Evolutionary conservation across 1,139 yeast species (phyloP).

Genomic region (Arxiozyma heterogenica): DNA sequence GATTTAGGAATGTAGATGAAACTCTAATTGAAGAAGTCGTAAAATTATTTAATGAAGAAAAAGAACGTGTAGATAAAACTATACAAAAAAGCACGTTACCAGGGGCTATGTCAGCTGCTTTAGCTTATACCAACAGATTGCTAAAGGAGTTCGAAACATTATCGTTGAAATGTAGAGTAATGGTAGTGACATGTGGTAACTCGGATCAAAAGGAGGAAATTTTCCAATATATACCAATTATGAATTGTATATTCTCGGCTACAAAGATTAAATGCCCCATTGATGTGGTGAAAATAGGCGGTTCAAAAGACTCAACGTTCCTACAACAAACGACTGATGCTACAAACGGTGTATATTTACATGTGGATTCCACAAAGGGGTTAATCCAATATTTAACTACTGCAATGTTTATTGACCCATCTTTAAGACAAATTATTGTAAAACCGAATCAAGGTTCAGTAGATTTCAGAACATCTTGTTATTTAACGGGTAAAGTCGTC

Average conservation of each 20-base stretch:
- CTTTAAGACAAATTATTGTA: constrained; percentile 61
- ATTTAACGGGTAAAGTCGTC: constrained; percentile 76
- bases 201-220: constrained; percentile 56
- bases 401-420: constrained; percentile 62
- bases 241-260: constrained; percentile 95
- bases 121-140: constrained; percentile 70
- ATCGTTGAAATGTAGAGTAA: constrained; percentile 57
- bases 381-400: constrained; percentile 58
- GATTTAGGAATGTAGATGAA: constrained; percentile 75
- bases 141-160: constrained; percentile 40
- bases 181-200: constrained; percentile 44
- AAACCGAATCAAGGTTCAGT: constrained; percentile 81
- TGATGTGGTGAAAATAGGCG: constrained; percentile 80
- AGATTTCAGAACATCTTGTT: constrained; percentile 92
- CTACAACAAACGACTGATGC: constrained; percentile 95
- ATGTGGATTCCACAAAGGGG: constrained; percentile 66
- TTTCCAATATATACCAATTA: constrained; percentile 79
- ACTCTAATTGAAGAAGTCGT: constrained; percentile 57
- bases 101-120: constrained; percentile 61
- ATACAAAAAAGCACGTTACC: constrained; percentile 44
- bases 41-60: constrained; percentile 34
- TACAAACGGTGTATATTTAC: constrained; percentile 81
- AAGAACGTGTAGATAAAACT: constrained; percentile 17
- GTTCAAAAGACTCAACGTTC: constrained; percentile 56
- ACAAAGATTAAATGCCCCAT: constrained; percentile 85